Conservation (phyloP, 305 asterid genomes). For the Solanum hybrid region DNA sequence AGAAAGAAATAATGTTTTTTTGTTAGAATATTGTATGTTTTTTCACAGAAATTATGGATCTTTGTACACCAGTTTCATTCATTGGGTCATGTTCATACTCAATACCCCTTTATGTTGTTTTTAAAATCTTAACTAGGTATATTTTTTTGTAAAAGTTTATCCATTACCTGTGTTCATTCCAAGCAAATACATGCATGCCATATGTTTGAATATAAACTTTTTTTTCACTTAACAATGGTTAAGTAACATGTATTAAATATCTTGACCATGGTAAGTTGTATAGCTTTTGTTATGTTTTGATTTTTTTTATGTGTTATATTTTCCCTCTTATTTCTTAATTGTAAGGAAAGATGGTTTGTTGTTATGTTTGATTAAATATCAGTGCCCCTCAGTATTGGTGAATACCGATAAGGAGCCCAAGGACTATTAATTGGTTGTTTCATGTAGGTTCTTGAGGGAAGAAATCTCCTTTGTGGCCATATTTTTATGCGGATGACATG, state of each 20-base stretch:
- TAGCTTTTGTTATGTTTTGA: not conserved
- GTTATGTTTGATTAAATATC: conserved; percentile 2
- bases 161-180: no score
- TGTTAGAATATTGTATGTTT: not conserved
- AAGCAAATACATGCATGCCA: not conserved
- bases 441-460: conserved; percentile 49
- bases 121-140: not conserved
- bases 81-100: not conserved
- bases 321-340: not conserved
- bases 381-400: conserved; percentile 59
- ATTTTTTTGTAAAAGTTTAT: not conserved
- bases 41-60: not conserved
- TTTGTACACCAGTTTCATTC: not conserved
- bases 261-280: not conserved
- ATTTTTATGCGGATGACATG: no score
- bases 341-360: not conserved
- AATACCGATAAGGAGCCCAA: conserved; percentile 43
- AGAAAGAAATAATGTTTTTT: not conserved
- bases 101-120: not conserved
- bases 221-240: not conserved
- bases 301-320: not conserved
- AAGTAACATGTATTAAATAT: not conserved
- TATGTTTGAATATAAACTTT: not conserved
- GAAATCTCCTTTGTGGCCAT: conserved; percentile 31
- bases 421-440: conserved; percentile 61